Conservation (phyloP, 1,284 basidiomycete genomes). For the Abortiporus biennis region DNA sequence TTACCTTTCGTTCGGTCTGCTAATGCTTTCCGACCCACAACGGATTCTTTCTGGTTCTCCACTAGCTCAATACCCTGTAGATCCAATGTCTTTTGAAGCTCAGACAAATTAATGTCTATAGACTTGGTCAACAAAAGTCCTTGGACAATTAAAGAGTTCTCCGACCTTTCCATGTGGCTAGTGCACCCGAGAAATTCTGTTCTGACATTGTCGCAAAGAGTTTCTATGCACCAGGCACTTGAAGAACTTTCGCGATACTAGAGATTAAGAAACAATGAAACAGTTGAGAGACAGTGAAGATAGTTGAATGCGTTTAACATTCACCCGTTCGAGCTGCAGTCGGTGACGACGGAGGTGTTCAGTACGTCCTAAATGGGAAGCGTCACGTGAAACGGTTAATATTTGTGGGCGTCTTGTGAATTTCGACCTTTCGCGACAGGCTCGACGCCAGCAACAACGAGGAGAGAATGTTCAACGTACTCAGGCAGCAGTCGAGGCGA, state of each 20-base stretch:
- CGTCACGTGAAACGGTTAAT: too few species aligned
- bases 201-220: slow-evolving; percentile 36
- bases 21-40: slow-evolving; percentile 87
- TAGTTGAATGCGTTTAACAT: too few species aligned
- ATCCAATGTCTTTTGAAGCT: slow-evolving; percentile 91
- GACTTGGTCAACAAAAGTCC: not conserved
- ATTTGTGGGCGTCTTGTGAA: too few species aligned
- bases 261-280: too few species aligned
- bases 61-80: slow-evolving; percentile 88
- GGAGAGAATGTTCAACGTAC: slow-evolving; percentile 11
- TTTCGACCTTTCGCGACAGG: too few species aligned
- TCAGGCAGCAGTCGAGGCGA: slow-evolving; percentile 11
- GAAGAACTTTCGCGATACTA: too few species aligned
- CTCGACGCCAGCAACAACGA: not conserved
- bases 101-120: slow-evolving; percentile 80
- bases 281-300: too few species aligned
- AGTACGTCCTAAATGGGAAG: too few species aligned
- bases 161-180: slow-evolving; percentile 84
- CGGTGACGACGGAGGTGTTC: too few species aligned
- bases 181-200: slow-evolving; percentile 80
- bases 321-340: too few species aligned
- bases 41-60: slow-evolving; percentile 96
- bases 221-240: too few species aligned
- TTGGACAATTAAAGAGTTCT: not conserved
- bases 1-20: slow-evolving; percentile 91